Base-by-base conservation (phyloP, 148 eudicot genomes). In the Silene conica region DNA sequence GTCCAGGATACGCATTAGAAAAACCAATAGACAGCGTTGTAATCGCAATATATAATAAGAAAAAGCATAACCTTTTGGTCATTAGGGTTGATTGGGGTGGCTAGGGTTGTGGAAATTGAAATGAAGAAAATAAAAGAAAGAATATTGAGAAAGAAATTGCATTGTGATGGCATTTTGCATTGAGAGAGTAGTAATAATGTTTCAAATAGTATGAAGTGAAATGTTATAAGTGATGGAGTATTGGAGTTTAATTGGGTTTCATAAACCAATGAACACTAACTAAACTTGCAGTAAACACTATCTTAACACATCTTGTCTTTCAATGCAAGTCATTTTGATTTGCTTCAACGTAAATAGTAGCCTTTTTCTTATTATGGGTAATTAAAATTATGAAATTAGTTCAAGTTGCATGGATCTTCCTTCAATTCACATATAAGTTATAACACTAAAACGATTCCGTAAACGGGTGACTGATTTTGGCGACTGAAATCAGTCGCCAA, bases 251-350 rank as follows among this genome's bases (percentile, higher is more conserved):
- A 22, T 56, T 54, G 31, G 58, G 16, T 72, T 67, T 56, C 22
- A 66, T 65, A 19, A 79, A 64, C 71, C 66, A 66, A 72, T 23
- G 57, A 73, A 38, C 69, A 69, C 58, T 62, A 59, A 69, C 58
- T 62, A 59, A 78, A 67, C 73, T 73, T 79, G 45, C 74, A 79
- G 74, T 78, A 79, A 79, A 64, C 70, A 74, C 76, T 43, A 38
- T 38, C 43, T 48, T n/a, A 16, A 16, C 5, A 45, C 21, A 9
- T 54, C 82, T 74, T 79, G 71, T 55, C 78, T 79, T 79, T 5
- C 61, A 79, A 79, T 74, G 63, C 66, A 79, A 74, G 82, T 69
- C 58, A 68, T 22, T 20, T 59, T 26, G 69, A 77, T 60, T 73
- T 26, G 69, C 81, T 60, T 73, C 69, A 68, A 50, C 55, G 15